These are phyloP conservation scores for Malus hybrid DNA, from an alignment of 331 rosid species.

Conservation along the genomic window DNA sequence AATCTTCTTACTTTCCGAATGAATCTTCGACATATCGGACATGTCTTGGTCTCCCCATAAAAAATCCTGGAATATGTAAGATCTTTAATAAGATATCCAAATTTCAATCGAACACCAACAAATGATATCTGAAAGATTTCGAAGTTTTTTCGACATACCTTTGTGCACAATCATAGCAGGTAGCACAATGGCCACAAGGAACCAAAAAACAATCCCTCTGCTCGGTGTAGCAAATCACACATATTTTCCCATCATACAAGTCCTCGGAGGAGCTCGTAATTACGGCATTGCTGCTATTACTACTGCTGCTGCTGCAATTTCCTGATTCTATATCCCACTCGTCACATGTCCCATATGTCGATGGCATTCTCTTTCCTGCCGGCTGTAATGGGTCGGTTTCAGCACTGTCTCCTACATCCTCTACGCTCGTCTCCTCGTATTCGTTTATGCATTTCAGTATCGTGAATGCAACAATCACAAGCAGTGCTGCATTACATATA, in stretches of 20 bases:
- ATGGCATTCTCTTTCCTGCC: neutral
- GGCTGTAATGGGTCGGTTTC: slow-evolving; percentile 24
- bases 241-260: slow-evolving; percentile 29
- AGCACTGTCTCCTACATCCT: neutral
- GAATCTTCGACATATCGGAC: slow-evolving; percentile 31
- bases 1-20: slow-evolving; percentile 27
- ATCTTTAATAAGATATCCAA: neutral
- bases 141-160: slow-evolving; percentile 4
- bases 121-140: neutral
- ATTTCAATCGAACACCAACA: neutral
- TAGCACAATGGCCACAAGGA: slow-evolving; percentile 41
- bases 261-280: slow-evolving; percentile 13
- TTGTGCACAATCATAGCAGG: slow-evolving; percentile 31
- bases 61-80: slow-evolving; percentile 19
- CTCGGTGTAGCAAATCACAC: slow-evolving; percentile 32
- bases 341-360: slow-evolving; percentile 14
- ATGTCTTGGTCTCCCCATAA: slow-evolving; percentile 25
- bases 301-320: neutral
- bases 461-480: slow-evolving; percentile 2
- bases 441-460: slow-evolving; percentile 9
- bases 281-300: neutral
- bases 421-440: neutral
- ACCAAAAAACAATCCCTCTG: slow-evolving; percentile 33
- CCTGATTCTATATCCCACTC: slow-evolving; percentile 17
- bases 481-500: slow-evolving; percentile 17